Evolutionary conservation across 331 rosid genomes (phyloP), one percentile per base, ranked within the genome.

Genomic region (Quercus phellos): DNA sequence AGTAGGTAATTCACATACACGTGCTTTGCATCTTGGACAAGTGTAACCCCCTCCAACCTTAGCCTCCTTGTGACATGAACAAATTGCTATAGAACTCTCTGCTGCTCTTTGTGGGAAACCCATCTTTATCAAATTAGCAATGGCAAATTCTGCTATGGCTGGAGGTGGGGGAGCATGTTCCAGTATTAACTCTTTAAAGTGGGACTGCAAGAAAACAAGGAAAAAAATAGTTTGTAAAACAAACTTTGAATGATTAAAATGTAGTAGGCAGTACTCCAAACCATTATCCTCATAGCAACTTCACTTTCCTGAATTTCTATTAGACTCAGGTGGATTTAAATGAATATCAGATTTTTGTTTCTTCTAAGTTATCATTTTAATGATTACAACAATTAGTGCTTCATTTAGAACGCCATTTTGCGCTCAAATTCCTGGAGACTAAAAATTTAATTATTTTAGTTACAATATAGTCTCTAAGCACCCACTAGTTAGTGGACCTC

Each of bases 121-220:
- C 97, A 94, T 92, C 90, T 94, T 94, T 74, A 94, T 92, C 85
- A 92, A 86, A 84, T 86, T 94, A 61, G 99, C 87, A 78, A 86
- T 86, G 35, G 99, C 99, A 77, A 86, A 92, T 79, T 94, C 99
- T 74, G 99, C 97, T 82, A 94, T 92, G 59, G 99, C 98, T 35
- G 99, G 99, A 76, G 99, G 97, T 61, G 99, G 99, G n/a, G 98
- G 98, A 46, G 97, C 97, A 74, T 94, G 98, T 90, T 94, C 99
- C 74, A 94, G 79, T 76, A 94, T 81, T 64, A 94, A 79, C 84
- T 94, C 97, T 86, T 86, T 92, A 46, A 94, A 91, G 88, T 92
- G 97, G 51, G 87, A 72, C 97, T 92, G 85, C 83, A 80, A 17
- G 13, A 69, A 69, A 34, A 24, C 6, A 2, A 29, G 30, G 14